Percentiles rank a stretch among this genome's conserved stretches.
phyloP scores from a whole-genome alignment of 2,329 filamentous ascomycete species.

The Ophiostoma sp. region DNA sequence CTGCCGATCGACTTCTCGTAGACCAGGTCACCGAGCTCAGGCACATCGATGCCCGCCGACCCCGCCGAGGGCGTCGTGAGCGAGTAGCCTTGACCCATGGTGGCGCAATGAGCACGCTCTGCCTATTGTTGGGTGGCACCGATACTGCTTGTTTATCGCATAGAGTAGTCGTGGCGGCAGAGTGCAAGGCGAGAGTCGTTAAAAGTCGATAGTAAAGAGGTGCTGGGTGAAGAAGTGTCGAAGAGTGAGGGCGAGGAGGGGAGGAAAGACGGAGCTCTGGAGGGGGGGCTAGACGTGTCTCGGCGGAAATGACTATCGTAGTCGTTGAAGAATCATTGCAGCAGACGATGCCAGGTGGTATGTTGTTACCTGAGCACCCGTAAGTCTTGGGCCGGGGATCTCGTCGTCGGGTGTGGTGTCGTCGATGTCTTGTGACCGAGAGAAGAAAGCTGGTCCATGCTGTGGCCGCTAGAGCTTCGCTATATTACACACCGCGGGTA shows the following conservation, averaged over 20 bases:
- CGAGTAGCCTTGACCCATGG: slow-evolving; percentile 96
- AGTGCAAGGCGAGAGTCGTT: no score
- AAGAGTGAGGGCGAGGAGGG: background rate
- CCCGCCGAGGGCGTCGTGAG: slow-evolving; percentile 86
- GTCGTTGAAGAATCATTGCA: background rate
- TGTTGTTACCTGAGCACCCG: background rate
- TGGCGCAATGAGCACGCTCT: slow-evolving; percentile 22
- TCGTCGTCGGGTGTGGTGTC: background rate
- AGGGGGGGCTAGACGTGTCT: background rate
- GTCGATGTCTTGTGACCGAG: slow-evolving; percentile 6
- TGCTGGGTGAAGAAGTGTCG: background rate
- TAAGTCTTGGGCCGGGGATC: background rate
- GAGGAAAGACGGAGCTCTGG: background rate
- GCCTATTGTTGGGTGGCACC: background rate
- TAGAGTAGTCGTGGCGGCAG: background rate
- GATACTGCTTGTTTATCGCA: background rate
- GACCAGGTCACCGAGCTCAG: slow-evolving; percentile 81
- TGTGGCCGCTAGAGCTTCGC: background rate
- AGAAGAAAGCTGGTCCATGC: background rate
- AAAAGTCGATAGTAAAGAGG: background rate
- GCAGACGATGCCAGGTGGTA: background rate
- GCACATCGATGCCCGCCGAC: slow-evolving; percentile 86
- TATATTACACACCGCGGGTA: background rate
- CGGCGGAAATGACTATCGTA: background rate
- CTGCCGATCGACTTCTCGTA: slow-evolving; percentile 91